Evolutionary conservation across 345 rosid genomes (phyloP), one percentile per base, ranked within the genome.

Genomic region (Lumnitzera littorea): DNA sequence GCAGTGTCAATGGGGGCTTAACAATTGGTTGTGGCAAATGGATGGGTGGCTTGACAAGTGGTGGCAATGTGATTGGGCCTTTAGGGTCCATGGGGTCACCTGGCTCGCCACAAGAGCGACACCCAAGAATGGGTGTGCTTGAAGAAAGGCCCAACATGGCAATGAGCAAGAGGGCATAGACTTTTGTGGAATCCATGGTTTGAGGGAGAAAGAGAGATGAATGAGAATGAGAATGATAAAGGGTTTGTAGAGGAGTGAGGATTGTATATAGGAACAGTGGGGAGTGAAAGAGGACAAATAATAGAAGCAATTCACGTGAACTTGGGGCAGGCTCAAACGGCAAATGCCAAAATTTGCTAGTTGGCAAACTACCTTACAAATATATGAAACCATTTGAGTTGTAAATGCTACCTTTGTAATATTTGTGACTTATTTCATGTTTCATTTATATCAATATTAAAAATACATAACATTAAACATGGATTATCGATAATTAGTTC

Each of bases 271-370:
- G 72, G 48, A 67, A 62, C 50, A 60, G 73, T 53, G 43, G 43
- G 43, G 43, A 36, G 11, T 54, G 57, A 23, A 23, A 23, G 57
- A 23, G 31, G 23, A 24, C 57, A 23, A 54, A 54, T 31, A 23
- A 23, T 54, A 31, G 31, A 54, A 54, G 57, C 57, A 54, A 23
- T 54, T 76, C 97, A 91, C 94, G 96, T 91, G 94, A 84, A 81
- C 64, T 66, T 65, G 76, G 72, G 76, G 72, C 65, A 57, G 65
- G 51, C 67, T 64, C 63, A 46, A 70, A 71, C 59, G 80, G 72
- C 74, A 80, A 67, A 73, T 74, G 87, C 86, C 91, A 83, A 84
- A 83, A 23, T 75, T 65, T 80, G 88, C 84, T 72, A 81, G 96
- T 78, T 84, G 96, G 85, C 91, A 73, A 48, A 46, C 64, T 69